A percentile compares a stretch with the other conserved stretches of the same genome.
phyloP scores from a whole-genome alignment of 2,329 filamentous ascomycete species.

The Tolypocladium endophyticum region DNA sequence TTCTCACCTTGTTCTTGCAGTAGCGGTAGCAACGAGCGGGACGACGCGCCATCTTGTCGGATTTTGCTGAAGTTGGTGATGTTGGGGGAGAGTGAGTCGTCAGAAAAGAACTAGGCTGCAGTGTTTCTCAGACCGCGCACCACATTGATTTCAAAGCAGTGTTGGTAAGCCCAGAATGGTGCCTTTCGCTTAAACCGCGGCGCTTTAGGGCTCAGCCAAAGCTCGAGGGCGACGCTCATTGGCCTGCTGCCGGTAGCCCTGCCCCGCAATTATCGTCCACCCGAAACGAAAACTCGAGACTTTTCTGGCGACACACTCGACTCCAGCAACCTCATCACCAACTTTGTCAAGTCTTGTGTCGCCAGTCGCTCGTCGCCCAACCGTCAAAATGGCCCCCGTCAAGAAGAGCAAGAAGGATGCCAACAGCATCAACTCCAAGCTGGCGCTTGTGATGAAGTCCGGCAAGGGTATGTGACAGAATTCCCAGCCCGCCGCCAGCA shows the following conservation, averaged over 20 bases:
- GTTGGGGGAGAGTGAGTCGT: constrained; percentile 21
- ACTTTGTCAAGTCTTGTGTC: not conserved
- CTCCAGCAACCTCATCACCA: constrained; percentile 14
- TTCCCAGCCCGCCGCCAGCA: too few relatives aligned
- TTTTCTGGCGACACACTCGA: constrained; percentile 12
- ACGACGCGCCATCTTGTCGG: constrained; percentile 96
- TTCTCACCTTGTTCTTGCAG: constrained; percentile 99
- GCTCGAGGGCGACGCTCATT: constrained; percentile 12
- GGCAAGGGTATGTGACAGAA: constrained; percentile 57
- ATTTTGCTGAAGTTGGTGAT: constrained; percentile 32
- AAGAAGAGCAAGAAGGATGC: constrained; percentile 84
- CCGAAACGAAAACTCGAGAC: constrained; percentile 12
- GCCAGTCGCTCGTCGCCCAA: constrained; percentile 20
- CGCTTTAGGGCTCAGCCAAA: constrained; percentile 24
- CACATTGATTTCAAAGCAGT: constrained; percentile 46
- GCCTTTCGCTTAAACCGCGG: constrained; percentile 25
- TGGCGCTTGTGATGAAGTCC: constrained; percentile 53
- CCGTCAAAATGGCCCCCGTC: constrained; percentile 51
- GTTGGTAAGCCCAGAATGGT: constrained; percentile 18
- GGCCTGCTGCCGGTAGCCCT: constrained; percentile 10
- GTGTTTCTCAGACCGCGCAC: constrained; percentile 18
- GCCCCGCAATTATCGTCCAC: constrained; percentile 10
- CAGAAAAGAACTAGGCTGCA: constrained; percentile 16
- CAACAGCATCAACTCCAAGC: constrained; percentile 54
- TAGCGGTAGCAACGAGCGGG: constrained; percentile 99